Conservation (phyloP, 2,329 filamentous ascomycete species). For the Xylaria sp. region DNA sequence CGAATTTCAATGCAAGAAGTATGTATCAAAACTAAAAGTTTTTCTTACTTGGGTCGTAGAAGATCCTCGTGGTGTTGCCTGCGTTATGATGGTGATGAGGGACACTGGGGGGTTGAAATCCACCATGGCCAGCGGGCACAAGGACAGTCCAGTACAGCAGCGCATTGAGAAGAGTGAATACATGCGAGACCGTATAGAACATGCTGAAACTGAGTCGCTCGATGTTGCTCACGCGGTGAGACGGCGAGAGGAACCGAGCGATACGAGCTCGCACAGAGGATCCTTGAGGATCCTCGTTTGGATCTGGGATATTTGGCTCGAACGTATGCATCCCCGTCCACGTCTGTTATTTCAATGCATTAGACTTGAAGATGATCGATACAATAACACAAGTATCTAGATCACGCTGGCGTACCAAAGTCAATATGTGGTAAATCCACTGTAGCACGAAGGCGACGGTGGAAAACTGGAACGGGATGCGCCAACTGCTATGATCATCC, state of each 20-base stretch:
- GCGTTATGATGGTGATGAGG: constrained; percentile 39
- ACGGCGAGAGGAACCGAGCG: constrained; percentile 58
- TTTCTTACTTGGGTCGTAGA: constrained; percentile 47
- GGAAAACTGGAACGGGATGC: constrained; percentile 62
- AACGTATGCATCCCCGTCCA: constrained; percentile 66
- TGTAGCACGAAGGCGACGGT: constrained; percentile 57
- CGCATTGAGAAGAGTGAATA: constrained; percentile 63
- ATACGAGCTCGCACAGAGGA: constrained; percentile 52
- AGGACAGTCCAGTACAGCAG: constrained; percentile 60
- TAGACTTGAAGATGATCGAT: neutral
- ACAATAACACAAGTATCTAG: neutral
- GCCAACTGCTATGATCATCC: constrained; percentile 54
- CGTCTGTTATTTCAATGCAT: constrained; percentile 48
- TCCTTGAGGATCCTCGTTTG: constrained; percentile 45
- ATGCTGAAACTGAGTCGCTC: constrained; percentile 62
- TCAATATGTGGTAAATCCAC: constrained; percentile 59
- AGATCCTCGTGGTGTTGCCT: constrained; percentile 37
- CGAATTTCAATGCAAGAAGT: neutral
- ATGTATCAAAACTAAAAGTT: neutral
- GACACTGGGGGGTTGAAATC: constrained; percentile 45
- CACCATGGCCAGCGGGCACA: constrained; percentile 53
- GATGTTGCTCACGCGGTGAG: constrained; percentile 54
- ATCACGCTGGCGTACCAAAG: constrained; percentile 56
- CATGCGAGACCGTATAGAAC: constrained; percentile 60
- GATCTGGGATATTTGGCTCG: constrained; percentile 55